Percentiles rank a stretch among this genome's conserved stretches.
Evolutionary conservation across 345 rosid genomes (phyloP).

Genomic region (Populus alba): DNA sequence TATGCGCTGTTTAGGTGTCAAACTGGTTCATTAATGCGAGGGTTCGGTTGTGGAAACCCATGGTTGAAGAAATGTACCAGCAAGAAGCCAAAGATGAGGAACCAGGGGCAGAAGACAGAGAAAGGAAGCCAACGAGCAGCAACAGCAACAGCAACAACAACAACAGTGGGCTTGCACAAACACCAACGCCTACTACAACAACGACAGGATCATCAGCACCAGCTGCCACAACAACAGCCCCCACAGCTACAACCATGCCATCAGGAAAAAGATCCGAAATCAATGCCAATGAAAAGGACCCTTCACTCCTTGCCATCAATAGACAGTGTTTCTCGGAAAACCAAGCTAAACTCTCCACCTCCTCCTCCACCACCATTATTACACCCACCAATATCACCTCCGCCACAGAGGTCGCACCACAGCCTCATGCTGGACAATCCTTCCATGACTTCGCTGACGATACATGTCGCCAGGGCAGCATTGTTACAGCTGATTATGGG

Average conservation of each 20-base stretch:
- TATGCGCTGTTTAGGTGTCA: conserved; percentile 52
- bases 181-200: conserved; percentile 23
- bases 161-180: conserved; percentile 43
- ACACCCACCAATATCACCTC: conserved; percentile 4
- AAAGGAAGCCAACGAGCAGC: conserved; percentile 30
- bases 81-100: conserved; percentile 73
- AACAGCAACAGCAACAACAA: conserved; percentile 17
- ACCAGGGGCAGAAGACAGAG: conserved; percentile 26
- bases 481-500: conserved; percentile 37
- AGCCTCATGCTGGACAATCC: conserved; percentile 18
- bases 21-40: conserved; percentile 99
- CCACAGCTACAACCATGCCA: conserved; percentile 37
- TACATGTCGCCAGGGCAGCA: conserved; percentile 37
- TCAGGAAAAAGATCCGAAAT: conserved; percentile 55
- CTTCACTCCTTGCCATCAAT: conserved; percentile 49
- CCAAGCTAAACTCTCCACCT: conserved; percentile 37
- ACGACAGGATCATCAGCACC: conserved; percentile 30
- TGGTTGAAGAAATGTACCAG: conserved; percentile 99
- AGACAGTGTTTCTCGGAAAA: conserved; percentile 48
- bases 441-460: conserved; percentile 36
- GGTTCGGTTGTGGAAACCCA: conserved; percentile 98
- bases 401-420: conserved; percentile 10
- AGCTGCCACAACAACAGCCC: conserved; percentile 11
- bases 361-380: conserved; percentile 20
- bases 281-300: conserved; percentile 69